Base-by-base conservation (phyloP, 2,329 filamentous ascomycete species). In the Aspergillus latus region DNA sequence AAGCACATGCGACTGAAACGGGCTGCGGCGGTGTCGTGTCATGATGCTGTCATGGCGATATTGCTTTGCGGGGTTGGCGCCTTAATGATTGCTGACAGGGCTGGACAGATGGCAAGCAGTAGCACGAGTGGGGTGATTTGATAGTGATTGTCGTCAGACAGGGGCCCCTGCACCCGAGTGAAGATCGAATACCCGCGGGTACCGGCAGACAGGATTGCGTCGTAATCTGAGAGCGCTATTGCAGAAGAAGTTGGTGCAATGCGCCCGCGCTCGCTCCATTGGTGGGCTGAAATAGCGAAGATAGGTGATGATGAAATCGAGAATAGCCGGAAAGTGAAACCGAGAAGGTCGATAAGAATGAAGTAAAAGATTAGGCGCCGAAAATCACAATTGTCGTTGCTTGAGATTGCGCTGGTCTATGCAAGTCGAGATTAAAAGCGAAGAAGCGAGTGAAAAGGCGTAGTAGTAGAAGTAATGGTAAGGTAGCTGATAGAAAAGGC, bases 191-290 rank as follows among this genome's bases (percentile, higher is more conserved):
- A 48, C 43, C 54, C 56, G 49, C 53, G 48, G 50, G 51, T 55
- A 54, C 45, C 46, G 57, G 47, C 54, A 42, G 46, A 15, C 37
- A 40, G 45, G 45, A 51, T 13, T 47, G 44, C 54, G 54, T 58
- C 56, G 58, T 54, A 52, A 60, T 56, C 42, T 49, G 34, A 59
- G 57, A 55, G 44, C 54, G 57, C 45, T 48, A 59, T 62, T 57
- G 58, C 54, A 54, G 52, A 59, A 37, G 34, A 37, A 37, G 57
- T 49, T 28, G 51, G 51, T 57, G 54, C 52, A 61, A 28, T 57
- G 57, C 61, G 62, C 60, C 62, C 29, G 62, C 61, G 62, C 59
- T 51, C 54, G 46, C 44, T 48, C 46, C 51, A 36, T 54, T 39
- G 47, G 36, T 36, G 40, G 30, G 30, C 1, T 37, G 34, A 49